Evolutionary conservation across 75 land plant genomes (phyloP).

Genomic region (Sequoia sempervirens): DNA sequence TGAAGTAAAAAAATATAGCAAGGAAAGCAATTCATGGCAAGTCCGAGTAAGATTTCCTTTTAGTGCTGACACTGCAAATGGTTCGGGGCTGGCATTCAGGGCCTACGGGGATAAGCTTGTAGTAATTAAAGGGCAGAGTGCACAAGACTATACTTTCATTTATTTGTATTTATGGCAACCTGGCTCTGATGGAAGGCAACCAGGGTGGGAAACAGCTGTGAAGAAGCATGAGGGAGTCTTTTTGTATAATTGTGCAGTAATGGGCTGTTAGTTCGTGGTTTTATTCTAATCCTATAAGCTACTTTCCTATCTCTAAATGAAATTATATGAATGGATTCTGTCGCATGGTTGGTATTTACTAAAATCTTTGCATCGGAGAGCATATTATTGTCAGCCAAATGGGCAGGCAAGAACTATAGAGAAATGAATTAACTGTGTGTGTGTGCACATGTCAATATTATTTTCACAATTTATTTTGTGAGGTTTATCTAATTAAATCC

Average conservation of each 20-base stretch:
- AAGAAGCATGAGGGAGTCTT: constrained; percentile 35
- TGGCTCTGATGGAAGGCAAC: constrained; percentile 25
- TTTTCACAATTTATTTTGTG: not conserved
- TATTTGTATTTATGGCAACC: constrained; percentile 63
- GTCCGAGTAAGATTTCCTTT: constrained; percentile 57
- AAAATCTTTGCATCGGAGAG: not conserved
- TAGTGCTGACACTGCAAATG: constrained; percentile 49
- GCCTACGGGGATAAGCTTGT: constrained; percentile 60
- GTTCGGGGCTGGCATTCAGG: constrained; percentile 76
- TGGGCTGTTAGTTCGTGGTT: constrained; percentile 43
- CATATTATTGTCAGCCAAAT: not conserved
- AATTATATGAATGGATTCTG: not conserved
- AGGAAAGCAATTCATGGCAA: constrained; percentile 37
- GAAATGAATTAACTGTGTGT: constrained; percentile 3
- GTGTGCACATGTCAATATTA: constrained; percentile 1
- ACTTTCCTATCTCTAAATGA: not conserved
- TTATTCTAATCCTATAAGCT: not conserved
- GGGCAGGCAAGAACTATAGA: not conserved
- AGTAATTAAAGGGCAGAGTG: constrained; percentile 65
- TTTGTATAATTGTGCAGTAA: constrained; percentile 73
- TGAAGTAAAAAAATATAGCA: constrained; percentile 57
- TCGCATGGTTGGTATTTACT: not conserved
- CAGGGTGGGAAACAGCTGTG: constrained; percentile 43
- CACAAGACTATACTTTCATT: too few relatives aligned
- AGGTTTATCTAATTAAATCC: not conserved